Percentiles rank a stretch among this genome's conserved stretches.
phyloP scores from a whole-genome alignment of 2,329 filamentous ascomycete genomes.

The Microsporum ferrugineum region DNA sequence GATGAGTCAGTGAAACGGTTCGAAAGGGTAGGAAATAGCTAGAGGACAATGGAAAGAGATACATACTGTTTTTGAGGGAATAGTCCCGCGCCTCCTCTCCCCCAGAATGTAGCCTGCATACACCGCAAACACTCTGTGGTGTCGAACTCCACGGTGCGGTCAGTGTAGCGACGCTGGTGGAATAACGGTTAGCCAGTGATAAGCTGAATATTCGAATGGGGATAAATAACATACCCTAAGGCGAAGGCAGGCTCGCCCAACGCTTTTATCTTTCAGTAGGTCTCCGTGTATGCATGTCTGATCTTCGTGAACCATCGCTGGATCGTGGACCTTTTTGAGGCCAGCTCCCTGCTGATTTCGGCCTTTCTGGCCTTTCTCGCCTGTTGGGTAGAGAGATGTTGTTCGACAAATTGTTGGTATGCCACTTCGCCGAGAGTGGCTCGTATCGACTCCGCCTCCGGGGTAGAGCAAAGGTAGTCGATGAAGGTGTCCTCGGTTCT shows the following conservation, averaged over 20 bases:
- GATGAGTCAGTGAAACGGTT: background rate
- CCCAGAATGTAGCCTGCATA: conserved; percentile 1
- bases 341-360: background rate
- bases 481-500: conserved; percentile 6
- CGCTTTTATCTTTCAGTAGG: background rate
- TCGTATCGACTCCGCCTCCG: conserved; percentile 10
- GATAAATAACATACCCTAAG: background rate
- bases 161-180: background rate
- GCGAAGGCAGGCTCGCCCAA: conserved; percentile 4
- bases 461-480: conserved; percentile 7
- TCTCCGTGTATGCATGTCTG: conserved; percentile 5
- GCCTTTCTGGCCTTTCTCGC: background rate
- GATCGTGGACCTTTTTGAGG: conserved; percentile 2
- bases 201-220: background rate
- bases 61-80: background rate
- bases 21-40: background rate
- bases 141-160: conserved; percentile 2
- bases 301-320: conserved; percentile 5
- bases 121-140: background rate
- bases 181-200: background rate
- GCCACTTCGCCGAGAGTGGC: conserved; percentile 8
- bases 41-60: no score
- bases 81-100: background rate
- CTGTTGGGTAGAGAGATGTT: background rate
- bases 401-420: conserved; percentile 9